A percentile compares a stretch with the other conserved stretches of the same genome.
phyloP scores from a whole-genome alignment of 306 rosid species.

The Gastrolobium bilobum region DNA sequence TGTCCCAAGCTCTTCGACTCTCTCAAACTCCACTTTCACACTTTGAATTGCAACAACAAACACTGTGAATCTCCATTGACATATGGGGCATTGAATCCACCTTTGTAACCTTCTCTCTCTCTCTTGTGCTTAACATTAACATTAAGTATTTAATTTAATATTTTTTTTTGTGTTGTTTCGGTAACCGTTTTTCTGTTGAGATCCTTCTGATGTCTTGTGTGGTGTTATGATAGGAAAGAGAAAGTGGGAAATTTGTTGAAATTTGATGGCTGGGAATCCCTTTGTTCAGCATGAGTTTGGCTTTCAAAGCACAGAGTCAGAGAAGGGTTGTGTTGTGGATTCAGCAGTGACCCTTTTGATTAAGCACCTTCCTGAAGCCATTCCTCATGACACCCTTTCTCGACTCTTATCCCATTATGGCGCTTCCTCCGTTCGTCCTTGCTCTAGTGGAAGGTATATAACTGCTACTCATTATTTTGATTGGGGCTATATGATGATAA shows the following conservation, averaged over 20 bases:
- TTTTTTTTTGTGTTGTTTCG: no score
- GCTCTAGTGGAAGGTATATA: conserved; percentile 60
- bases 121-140: no score
- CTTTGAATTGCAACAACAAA: no score
- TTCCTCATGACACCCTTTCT: conserved; percentile 74
- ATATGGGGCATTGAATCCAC: no score
- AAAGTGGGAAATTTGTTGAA: background rate
- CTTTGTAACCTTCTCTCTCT: no score
- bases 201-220: no score
- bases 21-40: no score
- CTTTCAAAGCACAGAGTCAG: conserved; percentile 49
- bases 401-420: conserved; percentile 76
- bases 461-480: background rate
- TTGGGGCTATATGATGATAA: background rate
- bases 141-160: no score
- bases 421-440: conserved; percentile 78
- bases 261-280: conserved; percentile 36
- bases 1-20: no score
- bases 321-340: conserved; percentile 10
- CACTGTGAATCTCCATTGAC: no score
- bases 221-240: conserved; percentile 2
- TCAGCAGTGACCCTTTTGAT: conserved; percentile 64
- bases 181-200: no score
- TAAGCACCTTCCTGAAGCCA: conserved; percentile 81
- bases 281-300: conserved; percentile 41